Evolutionary conservation across 129 eudicot species (phyloP).

Genomic region (Escallonia rubra): DNA sequence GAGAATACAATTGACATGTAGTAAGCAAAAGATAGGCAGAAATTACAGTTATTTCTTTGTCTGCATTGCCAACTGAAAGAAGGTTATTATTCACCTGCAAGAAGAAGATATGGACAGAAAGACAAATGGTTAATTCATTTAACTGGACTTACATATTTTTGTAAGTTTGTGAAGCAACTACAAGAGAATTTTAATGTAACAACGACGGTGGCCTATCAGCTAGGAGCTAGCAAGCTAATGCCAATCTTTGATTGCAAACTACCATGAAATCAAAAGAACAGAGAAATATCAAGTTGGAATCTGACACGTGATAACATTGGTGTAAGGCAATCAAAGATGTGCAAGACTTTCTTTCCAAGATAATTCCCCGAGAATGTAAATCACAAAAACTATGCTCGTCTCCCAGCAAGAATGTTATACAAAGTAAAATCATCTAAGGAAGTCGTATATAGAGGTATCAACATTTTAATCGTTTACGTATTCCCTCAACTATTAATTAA

Average conservation of each 20-base stretch:
- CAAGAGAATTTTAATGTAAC: too few relatives aligned
- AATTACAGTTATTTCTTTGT: slow-evolving; percentile 78
- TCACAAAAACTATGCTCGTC: neutral
- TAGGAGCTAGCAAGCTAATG: neutral
- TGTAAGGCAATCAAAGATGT: neutral
- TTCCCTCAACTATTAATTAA: too few relatives aligned
- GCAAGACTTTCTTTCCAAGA: neutral
- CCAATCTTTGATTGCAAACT: neutral
- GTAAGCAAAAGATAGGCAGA: slow-evolving; percentile 9
- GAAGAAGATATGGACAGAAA: slow-evolving; percentile 9
- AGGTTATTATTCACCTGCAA: slow-evolving; percentile 93
- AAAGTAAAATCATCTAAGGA: too few relatives aligned
- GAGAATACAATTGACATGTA: too few relatives aligned
- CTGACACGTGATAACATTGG: neutral
- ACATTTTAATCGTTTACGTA: too few relatives aligned
- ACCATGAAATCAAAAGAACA: neutral
- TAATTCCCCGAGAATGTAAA: neutral
- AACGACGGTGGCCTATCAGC: too few relatives aligned
- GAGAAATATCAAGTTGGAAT: too few relatives aligned
- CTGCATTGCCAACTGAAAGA: slow-evolving; percentile 83
- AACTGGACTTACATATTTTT: too few relatives aligned
- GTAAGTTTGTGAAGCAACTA: too few relatives aligned
- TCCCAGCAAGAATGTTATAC: too few relatives aligned
- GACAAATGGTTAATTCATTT: neutral
- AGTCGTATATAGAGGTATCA: too few relatives aligned